Evolutionary conservation across 2,329 filamentous ascomycete species (phyloP).

Genomic region (Arthrobotrys conoides): DNA sequence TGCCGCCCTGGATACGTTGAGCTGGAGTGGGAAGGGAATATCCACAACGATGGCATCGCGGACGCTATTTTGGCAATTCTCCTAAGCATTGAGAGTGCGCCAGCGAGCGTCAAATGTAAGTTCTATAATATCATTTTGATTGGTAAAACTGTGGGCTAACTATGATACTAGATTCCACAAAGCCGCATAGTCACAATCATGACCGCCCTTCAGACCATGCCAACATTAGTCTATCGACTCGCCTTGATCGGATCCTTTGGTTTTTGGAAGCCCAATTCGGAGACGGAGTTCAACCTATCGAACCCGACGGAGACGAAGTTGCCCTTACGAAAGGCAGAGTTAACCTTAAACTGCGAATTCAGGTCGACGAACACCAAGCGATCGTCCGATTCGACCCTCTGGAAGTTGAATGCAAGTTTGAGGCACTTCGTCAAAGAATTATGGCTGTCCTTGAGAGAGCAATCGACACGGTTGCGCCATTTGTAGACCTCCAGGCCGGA

Average conservation of each 20-base stretch:
- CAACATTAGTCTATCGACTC: conserved; percentile 79
- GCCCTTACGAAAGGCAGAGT: conserved; percentile 67
- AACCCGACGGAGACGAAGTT: conserved; percentile 70
- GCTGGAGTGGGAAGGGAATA: conserved; percentile 97
- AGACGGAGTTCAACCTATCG: conserved; percentile 84
- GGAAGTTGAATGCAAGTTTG: conserved; percentile 87
- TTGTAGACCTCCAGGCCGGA: conserved; percentile 66
- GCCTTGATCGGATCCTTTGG: conserved; percentile 88
- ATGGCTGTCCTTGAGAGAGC: conserved; percentile 90
- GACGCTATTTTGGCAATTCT: conserved; percentile 95
- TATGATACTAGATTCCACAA: conserved; percentile 67
- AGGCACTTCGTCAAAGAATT: conserved; percentile 84
- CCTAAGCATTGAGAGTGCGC: conserved; percentile 91
- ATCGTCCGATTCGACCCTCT: conserved; percentile 92
- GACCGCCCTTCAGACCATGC: conserved; percentile 79
- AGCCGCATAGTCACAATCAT: conserved; percentile 71
- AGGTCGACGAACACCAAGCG: conserved; percentile 87
- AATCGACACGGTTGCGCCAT: conserved; percentile 85
- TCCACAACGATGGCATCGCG: conserved; percentile 97
- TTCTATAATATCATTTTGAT: conserved; percentile 65
- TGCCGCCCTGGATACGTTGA: conserved; percentile 86
- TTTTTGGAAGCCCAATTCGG: conserved; percentile 98
- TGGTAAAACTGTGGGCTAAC: conserved; percentile 66
- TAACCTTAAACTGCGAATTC: conserved; percentile 71
- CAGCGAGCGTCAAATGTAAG: conserved; percentile 91